Conservation (phyloP, 345 rosid species). For the Lepidium didymum region DNA sequence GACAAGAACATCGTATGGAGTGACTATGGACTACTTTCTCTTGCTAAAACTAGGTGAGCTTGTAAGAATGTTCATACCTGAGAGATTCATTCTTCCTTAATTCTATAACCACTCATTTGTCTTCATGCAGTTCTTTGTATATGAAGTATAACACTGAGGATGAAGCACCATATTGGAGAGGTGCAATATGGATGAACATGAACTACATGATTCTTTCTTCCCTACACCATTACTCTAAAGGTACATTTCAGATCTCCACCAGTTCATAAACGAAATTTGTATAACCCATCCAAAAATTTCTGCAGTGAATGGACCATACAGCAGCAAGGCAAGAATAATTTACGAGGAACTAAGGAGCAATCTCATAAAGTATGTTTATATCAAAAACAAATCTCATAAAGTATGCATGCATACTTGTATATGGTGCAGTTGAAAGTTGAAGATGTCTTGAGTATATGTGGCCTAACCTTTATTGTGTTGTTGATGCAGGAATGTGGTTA, state of each 20-base stretch:
- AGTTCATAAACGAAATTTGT: background rate
- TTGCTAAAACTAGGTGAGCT: constrained; percentile 73
- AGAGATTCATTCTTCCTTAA: background rate
- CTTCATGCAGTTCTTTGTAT: constrained; percentile 54
- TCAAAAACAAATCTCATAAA: constrained; percentile 78
- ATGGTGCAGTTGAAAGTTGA: background rate
- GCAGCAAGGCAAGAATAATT: constrained; percentile 49
- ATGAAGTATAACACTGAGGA: constrained; percentile 88
- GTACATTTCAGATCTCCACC: constrained; percentile 27
- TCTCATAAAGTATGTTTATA: constrained; percentile 71
- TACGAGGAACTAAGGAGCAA: constrained; percentile 59
- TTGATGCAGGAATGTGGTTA: constrained; percentile 63
- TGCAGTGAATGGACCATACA: constrained; percentile 74
- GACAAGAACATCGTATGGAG: constrained; percentile 69
- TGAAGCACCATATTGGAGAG: constrained; percentile 96
- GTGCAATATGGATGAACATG: constrained; percentile 92
- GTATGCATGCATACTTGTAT: constrained; percentile 29
- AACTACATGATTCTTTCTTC: constrained; percentile 88
- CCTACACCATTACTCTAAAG: constrained; percentile 67
- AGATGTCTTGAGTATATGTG: background rate
- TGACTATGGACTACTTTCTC: constrained; percentile 86
- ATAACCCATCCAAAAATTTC: background rate
- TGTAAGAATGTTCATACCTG: background rate
- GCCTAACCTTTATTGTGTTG: background rate
- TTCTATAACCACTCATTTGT: background rate